A percentile compares a stretch with the other conserved stretches of the same genome.
phyloP scores from a whole-genome alignment of 331 rosid species.

The Acacia pycnantha region DNA sequence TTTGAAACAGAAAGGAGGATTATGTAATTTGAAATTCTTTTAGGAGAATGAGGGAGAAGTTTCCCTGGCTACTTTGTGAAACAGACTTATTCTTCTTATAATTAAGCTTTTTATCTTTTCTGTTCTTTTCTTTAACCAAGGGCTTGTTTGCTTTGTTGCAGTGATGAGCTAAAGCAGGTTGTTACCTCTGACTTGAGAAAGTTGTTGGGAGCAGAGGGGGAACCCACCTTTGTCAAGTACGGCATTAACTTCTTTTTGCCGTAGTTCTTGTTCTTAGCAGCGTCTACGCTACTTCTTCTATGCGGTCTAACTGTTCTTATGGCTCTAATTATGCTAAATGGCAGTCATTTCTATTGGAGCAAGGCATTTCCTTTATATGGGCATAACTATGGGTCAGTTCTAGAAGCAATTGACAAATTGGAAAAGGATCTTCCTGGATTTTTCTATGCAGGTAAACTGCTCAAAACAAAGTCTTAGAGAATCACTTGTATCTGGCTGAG shows the following conservation, averaged over 20 bases:
- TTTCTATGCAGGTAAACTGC: constrained; percentile 74
- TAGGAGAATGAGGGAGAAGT: not conserved
- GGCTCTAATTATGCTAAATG: constrained; percentile 30
- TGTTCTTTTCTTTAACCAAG: constrained; percentile 4
- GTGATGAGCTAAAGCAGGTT: constrained; percentile 72
- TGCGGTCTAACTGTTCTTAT: constrained; percentile 15
- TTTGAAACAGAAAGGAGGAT: not conserved
- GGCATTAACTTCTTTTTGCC: constrained; percentile 12
- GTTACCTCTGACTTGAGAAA: constrained; percentile 84
- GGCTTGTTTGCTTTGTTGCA: constrained; percentile 35
- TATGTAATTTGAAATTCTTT: not conserved
- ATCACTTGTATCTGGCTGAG: not conserved
- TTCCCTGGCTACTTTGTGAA: constrained; percentile 10
- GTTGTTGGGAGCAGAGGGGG: constrained; percentile 87
- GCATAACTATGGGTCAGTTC: constrained; percentile 66
- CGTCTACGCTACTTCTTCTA: constrained; percentile 1
- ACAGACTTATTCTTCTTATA: constrained; percentile 22
- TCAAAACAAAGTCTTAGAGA: not conserved
- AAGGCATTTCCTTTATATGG: constrained; percentile 94
- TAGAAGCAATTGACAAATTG: constrained; percentile 79
- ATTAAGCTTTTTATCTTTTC: constrained; percentile 12
- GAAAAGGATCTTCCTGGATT: constrained; percentile 89
- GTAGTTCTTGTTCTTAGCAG: not conserved
- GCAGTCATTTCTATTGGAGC: constrained; percentile 88
- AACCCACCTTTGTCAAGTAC: constrained; percentile 82